Evolutionary conservation across 768 basidiomycete species (phyloP).

Genomic region (Nidula microcarpa): DNA sequence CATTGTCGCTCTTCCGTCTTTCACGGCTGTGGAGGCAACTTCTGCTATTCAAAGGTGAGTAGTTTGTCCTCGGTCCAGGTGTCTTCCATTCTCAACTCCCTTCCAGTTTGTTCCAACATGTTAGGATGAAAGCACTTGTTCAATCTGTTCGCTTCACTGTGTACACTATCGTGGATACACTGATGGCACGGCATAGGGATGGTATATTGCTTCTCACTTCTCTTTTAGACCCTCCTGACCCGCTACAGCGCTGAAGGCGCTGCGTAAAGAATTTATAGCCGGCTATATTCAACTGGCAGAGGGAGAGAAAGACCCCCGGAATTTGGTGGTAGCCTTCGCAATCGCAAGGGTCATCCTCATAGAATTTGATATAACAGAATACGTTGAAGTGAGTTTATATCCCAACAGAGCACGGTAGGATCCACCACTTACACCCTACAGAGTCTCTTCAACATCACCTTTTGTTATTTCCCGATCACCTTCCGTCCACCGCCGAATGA

Average conservation of each 20-base stretch:
- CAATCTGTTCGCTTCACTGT: slow-evolving; percentile 82
- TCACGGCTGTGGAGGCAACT: slow-evolving; percentile 61
- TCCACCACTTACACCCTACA: slow-evolving; percentile 21
- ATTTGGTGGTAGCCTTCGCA: slow-evolving; percentile 85
- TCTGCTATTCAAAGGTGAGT: slow-evolving; percentile 60
- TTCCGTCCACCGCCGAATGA: slow-evolving; percentile 94
- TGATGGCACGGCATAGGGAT: slow-evolving; percentile 69
- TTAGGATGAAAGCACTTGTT: slow-evolving; percentile 78
- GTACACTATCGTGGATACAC: slow-evolving; percentile 74
- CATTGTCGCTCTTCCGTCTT: slow-evolving; percentile 58
- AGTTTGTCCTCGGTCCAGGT: background rate
- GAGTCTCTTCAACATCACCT: slow-evolving; percentile 92
- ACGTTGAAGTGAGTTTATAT: slow-evolving; percentile 64
- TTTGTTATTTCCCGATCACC: slow-evolving; percentile 98
- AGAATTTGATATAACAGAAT: slow-evolving; percentile 77
- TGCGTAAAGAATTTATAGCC: slow-evolving; percentile 70
- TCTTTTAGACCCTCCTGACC: slow-evolving; percentile 1
- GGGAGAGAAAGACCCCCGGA: slow-evolving; percentile 97
- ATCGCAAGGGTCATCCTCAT: slow-evolving; percentile 83
- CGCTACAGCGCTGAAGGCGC: slow-evolving; percentile 57
- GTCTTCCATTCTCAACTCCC: slow-evolving; percentile 1
- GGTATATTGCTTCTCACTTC: slow-evolving; percentile 33
- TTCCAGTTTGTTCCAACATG: slow-evolving; percentile 66
- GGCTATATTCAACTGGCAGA: slow-evolving; percentile 82
- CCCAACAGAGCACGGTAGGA: too few relatives aligned